Conservation (phyloP, 495 filamentous ascomycete genomes). For the Acidomyces sp. region DNA sequence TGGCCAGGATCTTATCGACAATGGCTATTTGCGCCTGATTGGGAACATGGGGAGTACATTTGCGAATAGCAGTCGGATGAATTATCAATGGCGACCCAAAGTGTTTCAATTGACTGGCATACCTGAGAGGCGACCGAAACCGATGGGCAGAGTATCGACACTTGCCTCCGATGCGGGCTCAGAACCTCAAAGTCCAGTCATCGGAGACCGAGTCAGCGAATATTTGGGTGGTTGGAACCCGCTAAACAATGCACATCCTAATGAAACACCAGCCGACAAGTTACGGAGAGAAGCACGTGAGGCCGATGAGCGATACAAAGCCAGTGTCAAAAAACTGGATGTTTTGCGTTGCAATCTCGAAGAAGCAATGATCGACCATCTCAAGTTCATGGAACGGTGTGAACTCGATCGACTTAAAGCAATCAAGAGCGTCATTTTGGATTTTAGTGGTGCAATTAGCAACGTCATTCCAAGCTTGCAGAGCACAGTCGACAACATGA, state of each 20-base stretch:
- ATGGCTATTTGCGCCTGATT: constrained; percentile 79
- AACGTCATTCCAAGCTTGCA: constrained; percentile 96
- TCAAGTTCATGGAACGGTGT: constrained; percentile 95
- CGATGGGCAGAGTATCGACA: constrained; percentile 44
- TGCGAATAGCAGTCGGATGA: constrained; percentile 91
- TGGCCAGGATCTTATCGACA: constrained; percentile 78
- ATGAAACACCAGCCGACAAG: constrained; percentile 78
- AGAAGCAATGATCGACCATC: constrained; percentile 80
- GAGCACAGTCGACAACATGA: constrained; percentile 92
- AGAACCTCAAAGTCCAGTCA: constrained; percentile 41
- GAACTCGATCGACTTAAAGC: constrained; percentile 92
- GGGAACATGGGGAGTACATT: constrained; percentile 92
- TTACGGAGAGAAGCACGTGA: constrained; percentile 81
- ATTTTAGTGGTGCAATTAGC: constrained; percentile 95
- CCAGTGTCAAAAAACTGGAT: constrained; percentile 69
- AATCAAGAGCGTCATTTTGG: constrained; percentile 92
- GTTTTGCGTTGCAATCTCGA: constrained; percentile 83
- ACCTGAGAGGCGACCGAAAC: constrained; percentile 64
- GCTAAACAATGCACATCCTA: constrained; percentile 73
- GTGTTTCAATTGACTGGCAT: constrained; percentile 78
- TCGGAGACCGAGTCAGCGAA: constrained; percentile 36
- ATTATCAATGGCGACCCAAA: constrained; percentile 92
- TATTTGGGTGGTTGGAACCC: constrained; percentile 87
- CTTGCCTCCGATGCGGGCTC: constrained; percentile 42
- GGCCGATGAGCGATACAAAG: constrained; percentile 88